Evolutionary conservation across 306 rosid species (phyloP).

Genomic region (Malus sieversii): DNA sequence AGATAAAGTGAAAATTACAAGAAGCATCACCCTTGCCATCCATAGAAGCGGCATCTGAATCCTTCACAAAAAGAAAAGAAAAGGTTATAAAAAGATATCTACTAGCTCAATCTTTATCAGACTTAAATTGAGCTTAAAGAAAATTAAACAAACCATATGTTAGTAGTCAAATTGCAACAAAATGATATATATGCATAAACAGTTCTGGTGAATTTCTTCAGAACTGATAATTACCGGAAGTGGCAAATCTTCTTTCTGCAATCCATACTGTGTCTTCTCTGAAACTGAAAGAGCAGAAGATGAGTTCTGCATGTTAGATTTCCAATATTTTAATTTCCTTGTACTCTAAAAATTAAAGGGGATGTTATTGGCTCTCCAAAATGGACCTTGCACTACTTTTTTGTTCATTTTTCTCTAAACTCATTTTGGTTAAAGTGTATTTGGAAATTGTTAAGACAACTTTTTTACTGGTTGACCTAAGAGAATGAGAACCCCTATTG

Average conservation of each 20-base stretch:
- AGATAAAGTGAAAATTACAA: background rate
- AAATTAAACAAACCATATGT: background rate
- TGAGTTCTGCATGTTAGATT: conserved; percentile 17
- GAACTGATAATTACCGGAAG: conserved; percentile 24
- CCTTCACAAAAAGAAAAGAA: conserved; percentile 29
- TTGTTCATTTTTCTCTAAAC: background rate
- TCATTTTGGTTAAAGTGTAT: too few relatives aligned
- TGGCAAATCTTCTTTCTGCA: conserved; percentile 34
- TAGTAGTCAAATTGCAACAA: background rate
- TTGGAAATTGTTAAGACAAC: background rate
- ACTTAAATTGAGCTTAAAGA: background rate
- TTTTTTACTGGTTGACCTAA: background rate
- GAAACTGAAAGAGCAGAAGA: conserved; percentile 37
- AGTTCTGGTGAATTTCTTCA: conserved; percentile 32
- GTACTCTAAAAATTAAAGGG: background rate
- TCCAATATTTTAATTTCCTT: conserved; percentile 11
- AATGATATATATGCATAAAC: background rate
- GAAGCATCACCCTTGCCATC: conserved; percentile 33
- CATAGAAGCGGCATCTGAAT: conserved; percentile 30
- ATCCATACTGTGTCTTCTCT: conserved; percentile 32
- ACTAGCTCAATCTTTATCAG: background rate
- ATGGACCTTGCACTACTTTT: background rate
- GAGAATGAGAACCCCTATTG: background rate
- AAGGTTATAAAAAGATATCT: conserved; percentile 8
- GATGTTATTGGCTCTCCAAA: background rate